phyloP scores from a whole-genome alignment of 2,329 filamentous ascomycete species.

The Monilinia aucupariae region DNA sequence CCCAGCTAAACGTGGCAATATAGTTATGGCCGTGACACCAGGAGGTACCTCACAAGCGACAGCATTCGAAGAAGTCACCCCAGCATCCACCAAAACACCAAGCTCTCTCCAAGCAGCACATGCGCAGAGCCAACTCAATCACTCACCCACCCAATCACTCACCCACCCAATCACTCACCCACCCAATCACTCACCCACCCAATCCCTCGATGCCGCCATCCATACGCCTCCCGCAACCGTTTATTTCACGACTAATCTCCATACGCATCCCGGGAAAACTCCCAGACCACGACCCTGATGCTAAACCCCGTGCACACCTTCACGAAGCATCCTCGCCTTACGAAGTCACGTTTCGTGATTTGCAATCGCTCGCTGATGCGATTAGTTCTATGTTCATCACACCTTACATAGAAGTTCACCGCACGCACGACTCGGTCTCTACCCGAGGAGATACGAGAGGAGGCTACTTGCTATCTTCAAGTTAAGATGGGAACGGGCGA shows the following conservation, averaged over 20 bases:
- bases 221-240: not conserved
- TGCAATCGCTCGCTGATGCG: not conserved
- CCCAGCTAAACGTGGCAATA: not conserved
- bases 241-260: not conserved
- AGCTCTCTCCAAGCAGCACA: not conserved
- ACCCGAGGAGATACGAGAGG: not conserved
- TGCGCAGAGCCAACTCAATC: not conserved
- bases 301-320: not conserved
- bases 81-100: conserved; percentile 8
- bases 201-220: too few species aligned
- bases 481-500: not conserved
- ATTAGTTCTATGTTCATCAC: conserved; percentile 3
- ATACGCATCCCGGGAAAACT: not conserved
- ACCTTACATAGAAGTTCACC: not conserved
- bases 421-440: not conserved
- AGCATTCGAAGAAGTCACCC: not conserved
- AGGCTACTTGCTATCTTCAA: too few species aligned
- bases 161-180: too few species aligned
- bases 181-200: too few species aligned
- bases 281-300: not conserved
- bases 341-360: not conserved
- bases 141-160: too few species aligned
- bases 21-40: not conserved
- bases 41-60: conserved; percentile 1
- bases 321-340: conserved; percentile 1